Conservation (phyloP, 148 eudicot genomes). For the Talinum fruticosum region DNA sequence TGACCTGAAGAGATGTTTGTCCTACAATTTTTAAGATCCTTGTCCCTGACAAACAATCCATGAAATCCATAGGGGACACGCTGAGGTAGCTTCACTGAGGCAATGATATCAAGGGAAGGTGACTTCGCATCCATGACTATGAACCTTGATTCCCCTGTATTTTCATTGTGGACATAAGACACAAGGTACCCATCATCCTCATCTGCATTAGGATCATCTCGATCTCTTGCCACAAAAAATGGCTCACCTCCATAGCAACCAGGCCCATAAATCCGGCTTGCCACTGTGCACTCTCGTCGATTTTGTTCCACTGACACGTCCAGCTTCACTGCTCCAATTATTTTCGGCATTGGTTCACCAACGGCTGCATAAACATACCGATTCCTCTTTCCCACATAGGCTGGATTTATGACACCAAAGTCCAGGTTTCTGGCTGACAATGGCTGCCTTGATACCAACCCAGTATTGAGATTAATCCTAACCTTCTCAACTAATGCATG, state of each 20-base stretch:
- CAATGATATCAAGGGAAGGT: neutral
- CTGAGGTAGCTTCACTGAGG: neutral
- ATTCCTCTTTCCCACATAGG: neutral
- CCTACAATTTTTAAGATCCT: conserved; percentile 7
- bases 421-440: neutral
- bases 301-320: neutral
- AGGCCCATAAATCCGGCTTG: neutral
- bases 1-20: neutral
- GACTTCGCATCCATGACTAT: conserved; percentile 3
- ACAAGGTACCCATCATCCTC: conserved; percentile 1
- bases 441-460: neutral
- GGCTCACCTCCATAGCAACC: conserved; percentile 6
- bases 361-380: neutral
- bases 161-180: conserved; percentile 4
- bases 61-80: conserved; percentile 3
- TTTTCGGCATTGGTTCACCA: conserved; percentile 2
- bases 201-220: neutral
- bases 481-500: neutral
- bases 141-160: neutral
- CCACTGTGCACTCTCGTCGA: neutral
- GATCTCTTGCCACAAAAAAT: conserved; percentile 5
- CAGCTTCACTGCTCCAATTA: neutral
- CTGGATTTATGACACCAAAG: neutral
- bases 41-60: neutral
- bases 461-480: neutral